Evolutionary conservation across 2,329 filamentous ascomycete species (phyloP).

Genomic region (Apiospora pterosperma): DNA sequence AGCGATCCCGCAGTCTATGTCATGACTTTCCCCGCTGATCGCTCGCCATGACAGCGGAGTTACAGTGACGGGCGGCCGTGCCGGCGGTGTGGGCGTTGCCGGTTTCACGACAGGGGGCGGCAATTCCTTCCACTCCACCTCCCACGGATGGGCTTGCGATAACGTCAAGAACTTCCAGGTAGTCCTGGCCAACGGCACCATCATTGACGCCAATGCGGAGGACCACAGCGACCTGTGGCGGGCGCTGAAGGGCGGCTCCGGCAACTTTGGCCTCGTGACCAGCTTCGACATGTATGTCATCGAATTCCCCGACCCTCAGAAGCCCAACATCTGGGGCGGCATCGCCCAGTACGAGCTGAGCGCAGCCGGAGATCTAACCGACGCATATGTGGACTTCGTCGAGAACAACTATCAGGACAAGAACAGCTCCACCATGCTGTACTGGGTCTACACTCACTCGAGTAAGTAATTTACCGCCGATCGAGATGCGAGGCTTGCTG

Average conservation of each 20-base stretch:
- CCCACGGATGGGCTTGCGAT: slow-evolving; percentile 41
- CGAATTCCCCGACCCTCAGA: slow-evolving; percentile 2
- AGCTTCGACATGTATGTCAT: slow-evolving; percentile 22
- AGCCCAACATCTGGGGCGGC: slow-evolving; percentile 14
- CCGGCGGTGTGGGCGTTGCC: slow-evolving; percentile 20
- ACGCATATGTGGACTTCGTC: slow-evolving; percentile 14
- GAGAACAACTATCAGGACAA: slow-evolving; percentile 11
- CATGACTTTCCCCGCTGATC: background rate
- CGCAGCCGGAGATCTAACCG: slow-evolving; percentile 8
- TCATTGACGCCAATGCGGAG: slow-evolving; percentile 34
- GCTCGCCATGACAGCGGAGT: background rate
- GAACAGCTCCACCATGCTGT: slow-evolving; percentile 12
- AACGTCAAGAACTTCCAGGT: slow-evolving; percentile 39
- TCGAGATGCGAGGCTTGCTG: too few species aligned
- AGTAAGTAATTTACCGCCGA: background rate
- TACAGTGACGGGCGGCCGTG: slow-evolving; percentile 20
- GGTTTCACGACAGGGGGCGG: slow-evolving; percentile 25
- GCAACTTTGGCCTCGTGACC: slow-evolving; percentile 39
- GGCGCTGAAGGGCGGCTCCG: slow-evolving; percentile 41
- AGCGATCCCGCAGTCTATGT: too few species aligned
- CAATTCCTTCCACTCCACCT: slow-evolving; percentile 17
- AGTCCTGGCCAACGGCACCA: slow-evolving; percentile 36
- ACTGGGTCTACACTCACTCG: slow-evolving; percentile 10
- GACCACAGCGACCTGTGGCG: slow-evolving; percentile 37
- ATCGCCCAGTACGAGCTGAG: slow-evolving; percentile 8